Conservation (phyloP, 805 yeast species). For the Ogataea parapolymorpha region DNA sequence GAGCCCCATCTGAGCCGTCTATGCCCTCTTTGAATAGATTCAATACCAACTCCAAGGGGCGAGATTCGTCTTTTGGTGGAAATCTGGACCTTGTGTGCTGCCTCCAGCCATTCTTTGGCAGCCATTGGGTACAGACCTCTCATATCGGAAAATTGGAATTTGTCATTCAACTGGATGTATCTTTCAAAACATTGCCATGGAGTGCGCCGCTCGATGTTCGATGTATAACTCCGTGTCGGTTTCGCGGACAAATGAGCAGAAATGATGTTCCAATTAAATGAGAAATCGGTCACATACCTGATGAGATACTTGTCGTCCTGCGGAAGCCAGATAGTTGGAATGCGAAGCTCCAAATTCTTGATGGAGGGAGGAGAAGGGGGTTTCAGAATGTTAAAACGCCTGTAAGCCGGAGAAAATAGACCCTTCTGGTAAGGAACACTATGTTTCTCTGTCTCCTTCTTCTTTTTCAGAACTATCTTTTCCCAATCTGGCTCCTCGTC, state of each 20-base stretch:
- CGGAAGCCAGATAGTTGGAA: constrained; percentile 96
- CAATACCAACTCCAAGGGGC: constrained; percentile 91
- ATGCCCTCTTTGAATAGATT: constrained; percentile 92
- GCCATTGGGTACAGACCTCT: constrained; percentile 78
- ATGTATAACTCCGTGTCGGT: constrained; percentile 66
- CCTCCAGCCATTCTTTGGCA: constrained; percentile 90
- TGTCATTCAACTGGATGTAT: constrained; percentile 87
- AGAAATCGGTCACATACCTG: constrained; percentile 77
- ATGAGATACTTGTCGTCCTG: constrained; percentile 83
- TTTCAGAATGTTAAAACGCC: constrained; percentile 60
- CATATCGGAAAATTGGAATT: constrained; percentile 81
- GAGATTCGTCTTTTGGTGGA: constrained; percentile 85
- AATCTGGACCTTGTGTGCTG: constrained; percentile 84
- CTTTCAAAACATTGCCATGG: constrained; percentile 99
- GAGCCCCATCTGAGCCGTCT: constrained; percentile 91
- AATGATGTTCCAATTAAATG: constrained; percentile 91
- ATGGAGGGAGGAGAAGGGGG: constrained; percentile 93
- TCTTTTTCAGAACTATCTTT: constrained; percentile 51
- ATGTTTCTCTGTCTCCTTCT: constrained; percentile 38
- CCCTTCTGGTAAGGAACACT: constrained; percentile 50
- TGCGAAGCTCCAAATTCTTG: constrained; percentile 73
- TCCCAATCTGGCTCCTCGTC: constrained; percentile 63
- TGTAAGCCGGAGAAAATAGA: constrained; percentile 48
- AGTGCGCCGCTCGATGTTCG: constrained; percentile 91
- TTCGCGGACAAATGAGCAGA: constrained; percentile 72